Percentiles rank a stretch among this genome's conserved stretches.
Conservation (phyloP, 352 stramenopile genomes). For the Blastocystis sp. region DNA sequence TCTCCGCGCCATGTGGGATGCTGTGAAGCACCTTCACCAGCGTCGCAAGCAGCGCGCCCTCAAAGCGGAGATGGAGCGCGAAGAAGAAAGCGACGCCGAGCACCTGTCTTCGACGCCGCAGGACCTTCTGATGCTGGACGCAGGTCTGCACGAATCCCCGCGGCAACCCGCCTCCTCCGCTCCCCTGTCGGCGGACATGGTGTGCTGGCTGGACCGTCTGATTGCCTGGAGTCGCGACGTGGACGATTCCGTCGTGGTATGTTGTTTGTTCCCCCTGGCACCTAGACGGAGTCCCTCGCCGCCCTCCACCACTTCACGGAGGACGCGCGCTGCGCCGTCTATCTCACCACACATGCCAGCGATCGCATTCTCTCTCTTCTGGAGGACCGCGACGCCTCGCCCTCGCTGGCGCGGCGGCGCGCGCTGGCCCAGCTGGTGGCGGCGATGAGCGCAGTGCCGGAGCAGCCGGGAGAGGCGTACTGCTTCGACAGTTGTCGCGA, state of each 20-base stretch:
- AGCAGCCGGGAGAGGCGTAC: not conserved
- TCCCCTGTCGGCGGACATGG: not conserved
- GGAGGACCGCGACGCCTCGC: not conserved
- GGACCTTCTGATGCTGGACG: too few relatives aligned
- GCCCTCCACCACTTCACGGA: constrained; percentile 30
- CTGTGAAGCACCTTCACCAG: too few relatives aligned
- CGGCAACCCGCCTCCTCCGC: not conserved
- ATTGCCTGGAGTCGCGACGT: constrained; percentile 17
- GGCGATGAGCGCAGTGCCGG: constrained; percentile 3
- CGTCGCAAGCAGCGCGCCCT: too few relatives aligned
- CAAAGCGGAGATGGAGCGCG: too few relatives aligned
- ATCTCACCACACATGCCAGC: not conserved
- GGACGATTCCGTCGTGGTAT: constrained; percentile 7
- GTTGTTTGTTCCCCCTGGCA: not conserved
- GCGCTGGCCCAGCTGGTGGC: constrained; percentile 7
- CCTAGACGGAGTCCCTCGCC: constrained; percentile 4
- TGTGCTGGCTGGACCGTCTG: constrained; percentile 1
- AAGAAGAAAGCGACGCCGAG: too few relatives aligned
- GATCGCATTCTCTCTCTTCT: constrained; percentile 3
- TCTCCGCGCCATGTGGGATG: too few relatives aligned
- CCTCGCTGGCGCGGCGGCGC: not conserved
- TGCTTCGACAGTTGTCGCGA: constrained; percentile 30
- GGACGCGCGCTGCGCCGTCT: constrained; percentile 4
- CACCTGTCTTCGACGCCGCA: too few relatives aligned
- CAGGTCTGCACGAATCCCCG: too few relatives aligned